phyloP scores from a whole-genome alignment of 495 filamentous ascomycete species.

The Lophiotrema nucula region DNA sequence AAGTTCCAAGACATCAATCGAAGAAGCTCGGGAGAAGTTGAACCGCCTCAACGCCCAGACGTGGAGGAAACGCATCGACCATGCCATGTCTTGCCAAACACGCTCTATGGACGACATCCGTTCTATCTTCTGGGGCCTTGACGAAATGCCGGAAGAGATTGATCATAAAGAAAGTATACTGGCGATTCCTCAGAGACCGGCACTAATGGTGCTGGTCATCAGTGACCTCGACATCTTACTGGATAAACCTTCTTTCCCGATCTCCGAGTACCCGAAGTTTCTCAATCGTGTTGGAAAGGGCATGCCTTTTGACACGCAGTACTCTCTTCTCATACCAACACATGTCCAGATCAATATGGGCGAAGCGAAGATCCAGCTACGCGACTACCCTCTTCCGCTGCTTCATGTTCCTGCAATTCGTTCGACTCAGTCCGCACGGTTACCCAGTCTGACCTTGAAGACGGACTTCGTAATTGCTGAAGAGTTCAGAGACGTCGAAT shows the following conservation, averaged over 20 bases:
- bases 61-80: slow-evolving; percentile 91
- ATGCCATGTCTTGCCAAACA: slow-evolving; percentile 65
- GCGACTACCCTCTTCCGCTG: slow-evolving; percentile 92
- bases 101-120: slow-evolving; percentile 76
- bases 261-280: slow-evolving; percentile 76
- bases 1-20: slow-evolving; percentile 64
- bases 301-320: slow-evolving; percentile 87
- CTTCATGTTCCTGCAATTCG: slow-evolving; percentile 85
- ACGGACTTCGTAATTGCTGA: slow-evolving; percentile 97
- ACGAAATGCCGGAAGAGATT: slow-evolving; percentile 75
- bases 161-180: slow-evolving; percentile 84
- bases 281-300: slow-evolving; percentile 89
- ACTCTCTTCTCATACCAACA: slow-evolving; percentile 84
- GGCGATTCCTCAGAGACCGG: slow-evolving; percentile 81
- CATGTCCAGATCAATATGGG: slow-evolving; percentile 88
- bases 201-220: slow-evolving; percentile 74
- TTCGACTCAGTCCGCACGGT: slow-evolving; percentile 70
- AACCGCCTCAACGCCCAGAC: slow-evolving; percentile 78
- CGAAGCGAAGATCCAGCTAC: slow-evolving; percentile 76
- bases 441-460: slow-evolving; percentile 78
- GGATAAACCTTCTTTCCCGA: slow-evolving; percentile 90
- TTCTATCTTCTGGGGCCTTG: slow-evolving; percentile 75
- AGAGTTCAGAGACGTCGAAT: slow-evolving; percentile 77
- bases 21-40: slow-evolving; percentile 72
- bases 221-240: slow-evolving; percentile 82